These are phyloP conservation scores for Botrytis squamosa DNA, from an alignment of 2,329 filamentous ascomycete species.

Conservation along the genomic window DNA sequence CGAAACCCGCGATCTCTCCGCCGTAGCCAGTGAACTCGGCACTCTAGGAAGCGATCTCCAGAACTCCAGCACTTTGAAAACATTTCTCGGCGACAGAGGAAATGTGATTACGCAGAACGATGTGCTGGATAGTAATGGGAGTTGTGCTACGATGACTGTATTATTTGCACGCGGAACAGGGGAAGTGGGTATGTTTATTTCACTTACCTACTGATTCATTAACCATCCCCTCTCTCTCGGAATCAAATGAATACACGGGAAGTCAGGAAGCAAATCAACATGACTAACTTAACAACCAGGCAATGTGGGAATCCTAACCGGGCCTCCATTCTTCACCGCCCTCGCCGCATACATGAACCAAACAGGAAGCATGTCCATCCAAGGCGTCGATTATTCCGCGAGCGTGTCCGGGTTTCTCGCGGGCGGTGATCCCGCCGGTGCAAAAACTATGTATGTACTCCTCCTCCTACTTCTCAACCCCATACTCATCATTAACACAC, in stretches of 20 bases:
- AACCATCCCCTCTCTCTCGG: not conserved
- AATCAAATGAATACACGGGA: not conserved
- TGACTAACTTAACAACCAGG: conserved; percentile 20
- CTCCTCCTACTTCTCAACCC: not conserved
- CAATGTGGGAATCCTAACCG: conserved; percentile 35
- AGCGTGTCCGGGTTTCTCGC: conserved; percentile 46
- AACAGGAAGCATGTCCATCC: conserved; percentile 44
- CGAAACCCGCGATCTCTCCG: conserved; percentile 1
- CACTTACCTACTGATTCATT: not conserved
- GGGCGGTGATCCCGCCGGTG: conserved; percentile 47
- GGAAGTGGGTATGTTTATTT: conserved; percentile 30
- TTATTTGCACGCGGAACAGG: conserved; percentile 34
- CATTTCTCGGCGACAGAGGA: not conserved
- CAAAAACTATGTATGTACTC: conserved; percentile 42
- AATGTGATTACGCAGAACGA: conserved; percentile 20
- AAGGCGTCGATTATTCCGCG: conserved; percentile 55
- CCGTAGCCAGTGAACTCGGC: conserved; percentile 6
- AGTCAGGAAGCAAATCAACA: not conserved
- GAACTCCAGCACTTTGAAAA: not conserved
- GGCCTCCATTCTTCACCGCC: conserved; percentile 34
- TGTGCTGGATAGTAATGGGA: conserved; percentile 22
- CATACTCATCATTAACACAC: not conserved
- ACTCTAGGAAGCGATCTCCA: conserved; percentile 12
- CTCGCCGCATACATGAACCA: conserved; percentile 42
- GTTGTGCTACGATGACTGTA: conserved; percentile 34